Evolutionary conservation across 768 basidiomycete genomes (phyloP).

Genomic region (Phallus indusiatus): DNA sequence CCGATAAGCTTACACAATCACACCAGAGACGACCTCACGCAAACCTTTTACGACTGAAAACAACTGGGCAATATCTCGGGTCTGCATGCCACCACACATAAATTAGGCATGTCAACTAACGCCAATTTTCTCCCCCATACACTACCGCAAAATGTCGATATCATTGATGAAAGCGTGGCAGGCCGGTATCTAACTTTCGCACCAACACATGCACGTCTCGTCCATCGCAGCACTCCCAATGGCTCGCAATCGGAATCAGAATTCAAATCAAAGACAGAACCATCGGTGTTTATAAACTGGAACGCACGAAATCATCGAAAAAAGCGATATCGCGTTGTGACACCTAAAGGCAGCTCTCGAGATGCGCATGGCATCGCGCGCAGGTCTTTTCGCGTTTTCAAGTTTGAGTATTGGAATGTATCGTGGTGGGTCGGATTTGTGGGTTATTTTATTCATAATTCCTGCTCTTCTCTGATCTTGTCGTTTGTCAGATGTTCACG

Average conservation of each 20-base stretch:
- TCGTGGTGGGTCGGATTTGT: conserved; percentile 1
- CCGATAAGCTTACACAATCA: no score
- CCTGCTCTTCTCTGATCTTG: not conserved
- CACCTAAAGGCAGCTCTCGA: not conserved
- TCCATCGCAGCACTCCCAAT: not conserved
- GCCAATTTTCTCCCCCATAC: no score
- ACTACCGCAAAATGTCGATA: no score
- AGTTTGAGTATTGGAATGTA: conserved; percentile 1
- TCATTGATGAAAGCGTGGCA: no score
- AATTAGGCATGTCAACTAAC: no score
- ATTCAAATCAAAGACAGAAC: no score
- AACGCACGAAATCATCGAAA: not conserved
- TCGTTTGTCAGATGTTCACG: conserved; percentile 20
- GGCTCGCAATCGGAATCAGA: no score
- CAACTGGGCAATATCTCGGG: no score
- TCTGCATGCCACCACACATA: no score
- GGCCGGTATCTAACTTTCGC: not conserved
- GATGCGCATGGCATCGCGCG: no score
- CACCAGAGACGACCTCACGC: no score
- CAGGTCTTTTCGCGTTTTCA: not conserved
- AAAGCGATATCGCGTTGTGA: not conserved
- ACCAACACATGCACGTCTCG: not conserved
- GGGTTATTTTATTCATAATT: not conserved
- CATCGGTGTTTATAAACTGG: not conserved
- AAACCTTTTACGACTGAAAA: no score